These are phyloP conservation scores for Nicotiana tomentosiformis DNA, from an alignment of 257 asterid genomes.

Conservation along the genomic window DNA sequence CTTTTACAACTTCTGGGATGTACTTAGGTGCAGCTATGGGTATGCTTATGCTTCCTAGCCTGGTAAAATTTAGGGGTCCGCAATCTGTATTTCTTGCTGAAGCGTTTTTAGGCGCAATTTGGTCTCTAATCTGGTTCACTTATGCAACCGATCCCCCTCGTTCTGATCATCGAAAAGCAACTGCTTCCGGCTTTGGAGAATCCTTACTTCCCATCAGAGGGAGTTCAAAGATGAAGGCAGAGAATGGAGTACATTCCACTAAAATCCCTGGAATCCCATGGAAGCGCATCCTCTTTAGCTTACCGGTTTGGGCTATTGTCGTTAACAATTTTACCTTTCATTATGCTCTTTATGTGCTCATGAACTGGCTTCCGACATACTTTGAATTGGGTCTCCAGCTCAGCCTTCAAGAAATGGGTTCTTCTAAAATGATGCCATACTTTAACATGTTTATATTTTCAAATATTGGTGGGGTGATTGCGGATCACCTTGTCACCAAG, in stretches of 20 bases:
- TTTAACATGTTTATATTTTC: conserved; percentile 82
- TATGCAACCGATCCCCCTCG: conserved; percentile 78
- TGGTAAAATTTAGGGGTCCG: conserved; percentile 66
- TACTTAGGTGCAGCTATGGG: conserved; percentile 88
- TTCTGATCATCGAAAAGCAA: conserved; percentile 79
- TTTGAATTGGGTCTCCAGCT: conserved; percentile 72
- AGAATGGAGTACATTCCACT: conserved; percentile 42
- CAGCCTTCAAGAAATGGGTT: conserved; percentile 89
- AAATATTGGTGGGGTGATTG: conserved; percentile 77
- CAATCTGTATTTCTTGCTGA: conserved; percentile 73
- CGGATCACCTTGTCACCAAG: conserved; percentile 63
- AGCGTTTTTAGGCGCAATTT: conserved; percentile 62
- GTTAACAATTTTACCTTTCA: conserved; percentile 80
- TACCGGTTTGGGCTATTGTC: conserved; percentile 84
- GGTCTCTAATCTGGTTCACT: conserved; percentile 77
- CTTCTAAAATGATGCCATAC: conserved; percentile 87
- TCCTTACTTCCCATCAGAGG: conserved; percentile 50
- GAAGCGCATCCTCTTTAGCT: conserved; percentile 53
- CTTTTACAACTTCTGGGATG: conserved; percentile 89
- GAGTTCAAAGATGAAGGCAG: conserved; percentile 34
- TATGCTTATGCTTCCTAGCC: conserved; percentile 66
- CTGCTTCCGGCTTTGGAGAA: conserved; percentile 79
- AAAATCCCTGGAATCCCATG: conserved; percentile 54
- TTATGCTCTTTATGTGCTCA: conserved; percentile 78
- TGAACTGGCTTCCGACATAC: conserved; percentile 97